Evolutionary conservation across 108 stramenopile species (phyloP), one percentile per base, ranked within the genome.

Genomic region (Nitzschia putrida): DNA sequence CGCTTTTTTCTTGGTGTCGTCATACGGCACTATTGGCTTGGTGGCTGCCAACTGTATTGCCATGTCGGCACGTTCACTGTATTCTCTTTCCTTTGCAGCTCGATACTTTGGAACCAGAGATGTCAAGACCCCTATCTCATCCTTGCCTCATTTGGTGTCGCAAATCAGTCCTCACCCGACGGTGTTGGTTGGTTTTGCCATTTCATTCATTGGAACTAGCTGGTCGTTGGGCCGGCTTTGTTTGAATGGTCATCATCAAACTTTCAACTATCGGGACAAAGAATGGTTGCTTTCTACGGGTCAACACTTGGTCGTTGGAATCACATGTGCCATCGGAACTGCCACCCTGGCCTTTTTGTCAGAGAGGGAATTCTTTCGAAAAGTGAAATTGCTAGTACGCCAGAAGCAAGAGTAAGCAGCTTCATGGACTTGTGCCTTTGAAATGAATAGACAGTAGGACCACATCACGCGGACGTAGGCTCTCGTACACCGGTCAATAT

Each of bases 11-110:
- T 77, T 88, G 57, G 89, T 92, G 24, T 13, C 42, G 9, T 61
- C 40, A 13, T 64, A 75, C 29, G 93, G 88, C 10, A 84, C 88
- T 14, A 69, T 89, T 0, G 93, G 93, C 26, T 58, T 94, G 29
- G 86, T 94, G 10, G 79, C 73, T 12, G 87, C 89, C 12, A 94
- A 94, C 63, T 86, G 88, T 64, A 50, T 88, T 20, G 79, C 84
- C 42, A 94, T 94, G 93, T 64, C 64, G 14, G 55, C 88, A 51
- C 81, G 93, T 47, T 82, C 85, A 1, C 24, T 68, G 16, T 91
- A 87, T 73, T 89, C 93, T 22, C 11, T 94, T 23, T 39, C 80
- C 56, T 85, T 81, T 76, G 93, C 88, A 1, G 49, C 74, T 9
- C 45, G 53, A n/a, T 93, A 80, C 72, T 91, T 93, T 72, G 64